These are phyloP conservation scores for Amanita rubescens DNA, from an alignment of 768 basidiomycete species.

Conservation along the genomic window DNA sequence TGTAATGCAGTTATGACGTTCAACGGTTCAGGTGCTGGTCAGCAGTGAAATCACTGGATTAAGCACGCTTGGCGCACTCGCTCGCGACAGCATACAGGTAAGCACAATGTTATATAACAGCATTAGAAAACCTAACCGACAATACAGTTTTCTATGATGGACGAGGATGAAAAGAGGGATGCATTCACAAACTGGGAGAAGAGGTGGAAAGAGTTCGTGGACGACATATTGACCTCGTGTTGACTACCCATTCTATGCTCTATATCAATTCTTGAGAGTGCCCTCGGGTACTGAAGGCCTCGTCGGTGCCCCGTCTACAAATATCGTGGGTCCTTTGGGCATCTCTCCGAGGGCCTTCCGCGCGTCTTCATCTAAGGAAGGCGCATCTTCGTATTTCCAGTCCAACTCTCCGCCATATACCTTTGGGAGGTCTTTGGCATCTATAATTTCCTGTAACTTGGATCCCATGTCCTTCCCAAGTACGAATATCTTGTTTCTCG, in stretches of 20 bases:
- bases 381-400: slow-evolving; percentile 64
- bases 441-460: slow-evolving; percentile 41
- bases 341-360: slow-evolving; percentile 37
- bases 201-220: slow-evolving; percentile 41
- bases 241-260: not conserved
- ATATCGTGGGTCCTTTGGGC: slow-evolving; percentile 51
- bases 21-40: slow-evolving; percentile 44
- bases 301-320: slow-evolving; percentile 33
- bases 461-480: slow-evolving; percentile 53
- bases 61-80: slow-evolving; percentile 51
- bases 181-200: slow-evolving; percentile 40
- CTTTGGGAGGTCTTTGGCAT: slow-evolving; percentile 46
- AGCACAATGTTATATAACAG: slow-evolving; percentile 12
- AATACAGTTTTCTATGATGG: slow-evolving; percentile 38
- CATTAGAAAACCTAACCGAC: too few species aligned
- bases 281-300: not conserved
- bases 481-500: slow-evolving; percentile 70
- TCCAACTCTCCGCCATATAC: slow-evolving; percentile 69
- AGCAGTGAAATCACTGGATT: slow-evolving; percentile 62
- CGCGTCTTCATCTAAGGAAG: slow-evolving; percentile 51
- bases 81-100: slow-evolving; percentile 57
- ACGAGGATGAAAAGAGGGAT: slow-evolving; percentile 34
- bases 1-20: not conserved
- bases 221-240: not conserved
- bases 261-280: not conserved